Evolutionary conservation across 108 stramenopile genomes (phyloP).

Genomic region (Nannochloropsis gaditana): DNA sequence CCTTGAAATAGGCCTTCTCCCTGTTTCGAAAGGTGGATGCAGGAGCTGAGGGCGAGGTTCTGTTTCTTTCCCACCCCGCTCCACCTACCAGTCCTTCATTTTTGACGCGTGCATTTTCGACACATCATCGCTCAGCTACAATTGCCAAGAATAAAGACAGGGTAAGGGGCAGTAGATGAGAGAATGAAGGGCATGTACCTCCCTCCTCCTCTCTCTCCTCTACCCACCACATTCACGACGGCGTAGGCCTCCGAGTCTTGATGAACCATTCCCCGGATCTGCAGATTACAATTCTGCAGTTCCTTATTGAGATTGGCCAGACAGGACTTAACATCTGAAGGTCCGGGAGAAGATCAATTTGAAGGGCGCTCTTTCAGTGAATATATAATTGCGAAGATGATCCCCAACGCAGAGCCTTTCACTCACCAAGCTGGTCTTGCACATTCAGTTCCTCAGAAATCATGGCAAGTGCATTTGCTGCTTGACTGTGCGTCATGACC

Average conservation of each 20-base stretch:
- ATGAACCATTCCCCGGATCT: not conserved
- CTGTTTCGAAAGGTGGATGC: not conserved
- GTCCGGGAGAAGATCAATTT: not conserved
- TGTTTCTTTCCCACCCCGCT: not conserved
- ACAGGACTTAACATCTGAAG: not conserved
- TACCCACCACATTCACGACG: not conserved
- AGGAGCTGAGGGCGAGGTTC: too few species aligned
- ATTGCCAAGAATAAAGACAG: not conserved
- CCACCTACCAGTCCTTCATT: constrained; percentile 9
- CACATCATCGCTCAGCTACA: not conserved
- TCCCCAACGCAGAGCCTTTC: not conserved
- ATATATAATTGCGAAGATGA: too few species aligned
- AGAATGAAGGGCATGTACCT: not conserved
- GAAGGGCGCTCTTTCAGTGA: too few species aligned
- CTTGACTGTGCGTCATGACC: not conserved
- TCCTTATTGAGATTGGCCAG: not conserved
- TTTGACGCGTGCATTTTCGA: not conserved
- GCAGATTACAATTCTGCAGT: not conserved
- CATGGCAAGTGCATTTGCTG: not conserved
- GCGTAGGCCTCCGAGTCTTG: not conserved
- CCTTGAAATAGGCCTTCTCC: constrained; percentile 8
- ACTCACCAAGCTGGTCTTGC: not conserved
- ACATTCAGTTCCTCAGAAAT: not conserved
- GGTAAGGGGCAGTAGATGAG: not conserved
- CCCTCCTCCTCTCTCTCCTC: not conserved